Base-by-base conservation (phyloP, 352 stramenopile species). In the Phytophthora citricola region DNA sequence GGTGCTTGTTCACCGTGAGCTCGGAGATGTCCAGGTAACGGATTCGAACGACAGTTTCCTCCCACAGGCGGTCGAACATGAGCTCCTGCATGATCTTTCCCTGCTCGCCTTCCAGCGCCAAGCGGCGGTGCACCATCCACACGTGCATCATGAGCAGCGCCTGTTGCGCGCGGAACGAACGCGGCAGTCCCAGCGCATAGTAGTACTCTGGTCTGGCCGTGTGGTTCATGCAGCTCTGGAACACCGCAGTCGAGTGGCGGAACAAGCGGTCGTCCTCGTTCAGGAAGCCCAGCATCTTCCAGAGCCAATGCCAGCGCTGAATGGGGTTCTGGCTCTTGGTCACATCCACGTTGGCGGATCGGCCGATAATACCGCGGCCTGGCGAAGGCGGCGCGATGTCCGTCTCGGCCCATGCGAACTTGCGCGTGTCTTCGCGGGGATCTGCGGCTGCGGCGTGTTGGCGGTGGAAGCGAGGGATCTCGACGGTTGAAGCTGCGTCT, bases 51-150 rank as follows among this genome's bases (percentile, higher is more conserved):
- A 87, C 77, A 0, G 95, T 98, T 71, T 99, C 95, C 60, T 98
- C 94, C 97, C 96, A 99, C 17, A 99, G 86, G 17, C 95, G 92
- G 66, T 99, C 95, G 76, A 99, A 99, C 53, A 99, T 78, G 70
- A 98, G 85, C 75, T 99, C 95, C 76, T 99, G 88, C 76, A 97
- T 85, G 50, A 95, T 52, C 71, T 93, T 92, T 49, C 87, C 85
- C 9, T 93, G 69, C 3, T 84, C 69, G 63, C 93, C 86, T 51
- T 95, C 84, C 8, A 82, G 65, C 40, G 97, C 77, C 44, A 99
- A 73, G 29, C 96, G 93, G 54, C 94, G 95, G 71, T 99, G 97
- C 40, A 99, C 71, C 52, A 99, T 89, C 97, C 97, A 99, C 65
- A 99, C 87, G 71, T 99, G 96, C 45, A 91, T 89, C 58, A 98